phyloP scores from a whole-genome alignment of 371 early-diverging fungal species.

The Mucor mucedo region DNA sequence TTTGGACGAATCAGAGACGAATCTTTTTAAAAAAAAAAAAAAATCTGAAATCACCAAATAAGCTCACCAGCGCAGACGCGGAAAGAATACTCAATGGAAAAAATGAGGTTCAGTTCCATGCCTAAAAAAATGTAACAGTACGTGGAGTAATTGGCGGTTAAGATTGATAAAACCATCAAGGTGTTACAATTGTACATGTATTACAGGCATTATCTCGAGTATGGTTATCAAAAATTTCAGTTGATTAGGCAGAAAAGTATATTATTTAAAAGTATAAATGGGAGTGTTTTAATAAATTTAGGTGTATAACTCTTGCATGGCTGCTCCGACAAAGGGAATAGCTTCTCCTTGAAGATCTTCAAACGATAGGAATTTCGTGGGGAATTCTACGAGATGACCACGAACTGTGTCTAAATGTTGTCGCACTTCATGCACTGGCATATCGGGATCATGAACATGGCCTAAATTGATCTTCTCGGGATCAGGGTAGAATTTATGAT shows the following conservation, averaged over 20 bases:
- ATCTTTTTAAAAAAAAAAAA: no score
- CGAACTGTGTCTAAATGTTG: conserved; percentile 49
- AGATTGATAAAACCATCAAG: no score
- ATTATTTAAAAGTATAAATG: background rate
- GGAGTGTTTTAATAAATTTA: conserved; percentile 12
- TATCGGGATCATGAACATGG: conserved; percentile 43
- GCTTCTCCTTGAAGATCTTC: conserved; percentile 51
- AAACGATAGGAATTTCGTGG: conserved; percentile 68
- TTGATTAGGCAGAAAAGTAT: background rate
- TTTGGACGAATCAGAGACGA: no score
- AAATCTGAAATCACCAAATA: no score
- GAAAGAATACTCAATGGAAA: no score
- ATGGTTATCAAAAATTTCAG: no score
- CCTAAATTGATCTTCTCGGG: conserved; percentile 42
- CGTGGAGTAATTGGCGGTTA: no score
- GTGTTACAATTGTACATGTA: no score
- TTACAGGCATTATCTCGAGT: no score
- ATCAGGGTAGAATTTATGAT: conserved; percentile 62
- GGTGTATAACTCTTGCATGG: conserved; percentile 44
- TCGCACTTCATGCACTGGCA: conserved; percentile 46
- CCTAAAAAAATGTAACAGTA: no score
- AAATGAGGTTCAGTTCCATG: no score
- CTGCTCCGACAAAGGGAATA: conserved; percentile 38
- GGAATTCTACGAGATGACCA: conserved; percentile 79
- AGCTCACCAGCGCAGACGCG: no score